Base-by-base conservation (phyloP, 2,329 filamentous ascomycete species). In the Canariomyces notabilis region DNA sequence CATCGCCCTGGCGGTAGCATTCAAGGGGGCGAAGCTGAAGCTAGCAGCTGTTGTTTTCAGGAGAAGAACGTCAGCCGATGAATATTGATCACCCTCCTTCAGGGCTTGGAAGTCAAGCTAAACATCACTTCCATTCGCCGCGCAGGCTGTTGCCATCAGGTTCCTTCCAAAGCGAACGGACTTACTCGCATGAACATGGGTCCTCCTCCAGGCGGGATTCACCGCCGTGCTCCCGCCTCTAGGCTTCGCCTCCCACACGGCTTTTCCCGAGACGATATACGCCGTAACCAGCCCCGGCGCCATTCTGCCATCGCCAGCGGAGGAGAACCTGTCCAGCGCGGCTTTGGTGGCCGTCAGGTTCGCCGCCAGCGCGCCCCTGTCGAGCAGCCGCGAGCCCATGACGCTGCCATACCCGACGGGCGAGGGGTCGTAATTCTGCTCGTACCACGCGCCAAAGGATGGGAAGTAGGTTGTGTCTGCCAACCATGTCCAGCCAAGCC, bases 241-340 rank as follows among this genome's bases (percentile, higher is more conserved):
- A 1, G 53, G 51, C 34, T 46, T 21, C 6, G 55, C 55, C 6
- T 55, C 32, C 31, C 47, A 46, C 8, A 60, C 58, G 1, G 51
- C 58, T 21, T 48, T 50, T 2, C 58, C 58, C 6, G 54, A 52
- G 2, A 57, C 55, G 18, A 59, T 51, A 34, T 52, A 51, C n/a
- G 55, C 50, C 1, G 49, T 57, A 3, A 53, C 53, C 22, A 46
- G 40, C 5, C 52, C 2, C 51, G n/a, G n/a, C n/a, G n/a, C n/a
- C n/a, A n/a, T n/a, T n/a, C n/a, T n/a, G n/a, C n/a, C n/a, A n/a
- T n/a, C n/a, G n/a, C n/a, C n/a, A n/a, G n/a, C 42, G 2, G 45
- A 49, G 0, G 48, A 37, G 36, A 57, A 51, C 41, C 44, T 40
- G n/a, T 54, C 48, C 4, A 56, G 44, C 1, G 51, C 55, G 16